These are phyloP conservation scores for Magnusiomyces clavatus DNA, from an alignment of 1,139 yeast genomes.

Conservation along the genomic window DNA sequence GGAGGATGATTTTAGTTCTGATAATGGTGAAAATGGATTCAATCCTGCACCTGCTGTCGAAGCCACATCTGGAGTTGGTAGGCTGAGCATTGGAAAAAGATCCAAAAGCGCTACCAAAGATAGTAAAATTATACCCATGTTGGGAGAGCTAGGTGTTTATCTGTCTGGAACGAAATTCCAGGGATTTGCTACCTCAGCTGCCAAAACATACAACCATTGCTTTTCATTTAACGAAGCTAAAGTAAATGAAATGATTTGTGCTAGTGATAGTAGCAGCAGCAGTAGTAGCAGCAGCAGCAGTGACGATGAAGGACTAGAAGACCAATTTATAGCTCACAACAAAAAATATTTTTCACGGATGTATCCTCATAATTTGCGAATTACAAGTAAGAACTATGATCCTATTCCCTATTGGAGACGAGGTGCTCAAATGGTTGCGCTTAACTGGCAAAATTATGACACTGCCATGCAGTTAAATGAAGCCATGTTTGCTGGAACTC, in stretches of 20 bases:
- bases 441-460: conserved; percentile 85
- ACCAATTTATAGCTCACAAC: conserved; percentile 64
- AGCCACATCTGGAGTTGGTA: too few relatives aligned
- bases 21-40: conserved; percentile 14
- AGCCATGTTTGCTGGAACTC: conserved; percentile 55
- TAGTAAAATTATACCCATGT: too few relatives aligned
- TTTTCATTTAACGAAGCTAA: conserved; percentile 80
- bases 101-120: not conserved
- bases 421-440: conserved; percentile 93
- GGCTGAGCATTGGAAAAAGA: not conserved
- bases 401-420: conserved; percentile 75
- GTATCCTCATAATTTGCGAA: conserved; percentile 75
- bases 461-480: conserved; percentile 57
- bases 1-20: conserved; percentile 13
- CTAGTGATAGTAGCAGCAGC: too few relatives aligned
- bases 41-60: not conserved
- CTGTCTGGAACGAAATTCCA: conserved; percentile 68
- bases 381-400: conserved; percentile 70
- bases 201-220: conserved; percentile 72
- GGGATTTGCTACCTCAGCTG: conserved; percentile 79
- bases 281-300: too few relatives aligned
- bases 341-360: conserved; percentile 67
- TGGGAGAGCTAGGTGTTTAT: conserved; percentile 59
- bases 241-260: conserved; percentile 45
- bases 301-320: conserved; percentile 44